Evolutionary conservation across 306 rosid species (phyloP).

Genomic region (Lablab purpureus): DNA sequence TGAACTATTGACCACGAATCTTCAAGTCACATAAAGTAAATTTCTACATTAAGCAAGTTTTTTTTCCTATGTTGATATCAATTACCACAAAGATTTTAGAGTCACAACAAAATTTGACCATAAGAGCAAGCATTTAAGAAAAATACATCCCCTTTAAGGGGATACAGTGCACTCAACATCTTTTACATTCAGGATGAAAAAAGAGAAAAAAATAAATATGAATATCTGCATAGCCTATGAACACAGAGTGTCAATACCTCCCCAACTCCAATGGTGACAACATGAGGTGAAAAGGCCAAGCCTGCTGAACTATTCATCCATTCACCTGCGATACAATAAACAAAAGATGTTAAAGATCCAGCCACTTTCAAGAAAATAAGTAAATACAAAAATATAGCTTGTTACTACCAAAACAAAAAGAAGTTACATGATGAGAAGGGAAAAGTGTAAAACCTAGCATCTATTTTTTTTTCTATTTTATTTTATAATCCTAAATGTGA

Average conservation of each 20-base stretch:
- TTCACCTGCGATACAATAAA: constrained; percentile 67
- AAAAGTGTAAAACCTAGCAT: constrained; percentile 2
- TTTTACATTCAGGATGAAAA: not conserved
- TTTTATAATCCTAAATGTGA: not conserved
- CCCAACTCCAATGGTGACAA: constrained; percentile 78
- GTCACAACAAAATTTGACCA: constrained; percentile 5
- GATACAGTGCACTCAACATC: not conserved
- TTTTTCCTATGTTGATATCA: not conserved
- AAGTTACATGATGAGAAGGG: not conserved
- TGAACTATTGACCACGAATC: constrained; percentile 27
- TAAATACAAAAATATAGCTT: not conserved
- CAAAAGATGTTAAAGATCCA: constrained; percentile 29
- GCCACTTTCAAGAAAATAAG: constrained; percentile 13
- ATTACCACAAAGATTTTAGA: constrained; percentile 14
- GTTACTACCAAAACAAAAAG: constrained; percentile 18
- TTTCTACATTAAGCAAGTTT: not conserved
- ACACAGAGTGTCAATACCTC: constrained; percentile 66
- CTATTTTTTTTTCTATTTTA: not conserved
- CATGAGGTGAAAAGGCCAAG: constrained; percentile 93
- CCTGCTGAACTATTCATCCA: constrained; percentile 99
- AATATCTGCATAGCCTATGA: constrained; percentile 14
- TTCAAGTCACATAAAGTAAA: constrained; percentile 23
- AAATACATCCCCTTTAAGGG: constrained; percentile 1
- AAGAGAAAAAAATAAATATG: constrained; percentile 12
- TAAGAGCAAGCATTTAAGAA: constrained; percentile 17